Base-by-base conservation (phyloP, 1,284 basidiomycete species). In the Marasmius sp. region DNA sequence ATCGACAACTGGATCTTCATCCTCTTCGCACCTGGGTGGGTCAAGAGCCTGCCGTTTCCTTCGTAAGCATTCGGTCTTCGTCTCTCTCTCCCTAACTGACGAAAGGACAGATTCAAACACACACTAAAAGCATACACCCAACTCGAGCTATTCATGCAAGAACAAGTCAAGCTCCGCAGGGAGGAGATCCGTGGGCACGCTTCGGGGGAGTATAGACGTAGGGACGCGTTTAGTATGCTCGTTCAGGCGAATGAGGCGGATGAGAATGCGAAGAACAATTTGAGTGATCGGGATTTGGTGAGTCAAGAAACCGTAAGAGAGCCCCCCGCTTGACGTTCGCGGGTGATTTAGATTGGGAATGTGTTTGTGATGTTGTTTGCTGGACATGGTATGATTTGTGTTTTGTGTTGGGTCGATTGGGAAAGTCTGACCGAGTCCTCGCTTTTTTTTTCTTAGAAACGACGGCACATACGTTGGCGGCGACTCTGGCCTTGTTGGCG, bases 331-430 rank as follows among this genome's bases (percentile, higher is more conserved):
- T n/a, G n/a, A n/a, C n/a, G n/a, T 34, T 22, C 18, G 12, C 22
- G 38, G 20, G 8, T 47, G 11, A 8, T 2, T 14, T 6, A 69
- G 68, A 65, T 50, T 34, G 68, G 68, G 11, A 69, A 69, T 47
- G 63, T 64, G 0, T 68, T 64, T 45, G 54, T 68, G 1, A 57
- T 69, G 58, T 50, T 69, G 6, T 65, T 68, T 47, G 68, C 67
- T 7, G 68, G 67, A 7, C 68, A 69, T 51, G 67, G 68, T 68
- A 47, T n/a, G n/a, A n/a, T n/a, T n/a, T n/a, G n/a, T n/a, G n/a
- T n/a, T n/a, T n/a, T n/a, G n/a, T n/a, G n/a, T n/a, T n/a, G n/a
- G n/a, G n/a, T n/a, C n/a, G n/a, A n/a, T n/a, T n/a, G n/a, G n/a
- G n/a, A n/a, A n/a, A n/a, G n/a, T n/a, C n/a, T n/a, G n/a, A n/a